Evolutionary conservation across 1,284 basidiomycete genomes (phyloP).

Genomic region (Phylloboletellus chloephorus): DNA sequence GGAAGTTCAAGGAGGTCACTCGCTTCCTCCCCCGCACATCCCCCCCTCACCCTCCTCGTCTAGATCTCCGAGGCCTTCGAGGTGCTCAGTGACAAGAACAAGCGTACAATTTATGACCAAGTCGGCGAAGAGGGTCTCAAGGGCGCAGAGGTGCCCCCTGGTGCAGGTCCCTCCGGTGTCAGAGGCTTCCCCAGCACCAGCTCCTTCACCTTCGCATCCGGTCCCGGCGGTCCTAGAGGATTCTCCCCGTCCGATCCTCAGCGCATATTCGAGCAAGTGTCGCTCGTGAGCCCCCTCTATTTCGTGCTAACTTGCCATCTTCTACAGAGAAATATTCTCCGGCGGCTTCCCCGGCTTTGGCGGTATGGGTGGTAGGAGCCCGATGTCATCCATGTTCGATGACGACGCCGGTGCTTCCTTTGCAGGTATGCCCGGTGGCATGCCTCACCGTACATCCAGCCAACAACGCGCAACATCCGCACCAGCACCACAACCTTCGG

Average conservation of each 20-base stretch:
- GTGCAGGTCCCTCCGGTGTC: constrained; percentile 49
- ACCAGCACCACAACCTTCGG: constrained; percentile 41
- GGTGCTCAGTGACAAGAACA: constrained; percentile 91
- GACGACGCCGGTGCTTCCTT: constrained; percentile 44
- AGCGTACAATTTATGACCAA: constrained; percentile 90
- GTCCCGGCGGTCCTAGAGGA: constrained; percentile 46
- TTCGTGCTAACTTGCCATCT: constrained; percentile 18
- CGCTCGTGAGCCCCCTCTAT: neutral
- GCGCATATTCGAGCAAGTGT: constrained; percentile 83
- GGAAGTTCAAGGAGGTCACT: constrained; percentile 89
- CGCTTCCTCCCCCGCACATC: neutral
- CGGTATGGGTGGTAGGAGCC: constrained; percentile 31
- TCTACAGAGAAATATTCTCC: constrained; percentile 62
- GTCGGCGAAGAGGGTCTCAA: constrained; percentile 97
- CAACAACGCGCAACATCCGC: constrained; percentile 24
- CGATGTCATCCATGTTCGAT: constrained; percentile 38
- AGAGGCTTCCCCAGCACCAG: constrained; percentile 46
- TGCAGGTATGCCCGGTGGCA: constrained; percentile 53
- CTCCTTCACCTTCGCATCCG: constrained; percentile 58
- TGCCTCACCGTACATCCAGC: constrained; percentile 25
- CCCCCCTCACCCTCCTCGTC: neutral
- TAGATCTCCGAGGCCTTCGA: constrained; percentile 96
- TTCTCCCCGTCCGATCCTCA: constrained; percentile 82
- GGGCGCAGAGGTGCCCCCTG: constrained; percentile 49
- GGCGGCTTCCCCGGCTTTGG: constrained; percentile 32